Evolutionary conservation across 2,329 filamentous ascomycete species (phyloP).

Genomic region (Penicillium olsonii): DNA sequence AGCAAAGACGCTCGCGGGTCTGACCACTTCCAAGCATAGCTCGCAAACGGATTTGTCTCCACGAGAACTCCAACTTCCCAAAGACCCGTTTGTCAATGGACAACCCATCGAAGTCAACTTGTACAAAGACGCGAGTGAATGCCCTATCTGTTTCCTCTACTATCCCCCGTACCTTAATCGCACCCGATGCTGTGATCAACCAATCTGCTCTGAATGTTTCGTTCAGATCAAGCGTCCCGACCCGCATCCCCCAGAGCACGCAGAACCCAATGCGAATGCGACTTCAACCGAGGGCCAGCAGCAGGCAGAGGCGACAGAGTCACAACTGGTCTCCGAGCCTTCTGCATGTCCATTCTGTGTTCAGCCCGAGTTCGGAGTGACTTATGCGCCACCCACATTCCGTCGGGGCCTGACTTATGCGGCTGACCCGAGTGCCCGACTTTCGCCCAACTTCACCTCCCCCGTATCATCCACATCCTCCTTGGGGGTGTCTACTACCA

Average conservation of each 20-base stretch:
- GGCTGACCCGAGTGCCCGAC: constrained; percentile 51
- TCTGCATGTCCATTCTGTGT: constrained; percentile 94
- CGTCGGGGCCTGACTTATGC: constrained; percentile 77
- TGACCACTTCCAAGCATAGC: constrained; percentile 72
- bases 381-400: constrained; percentile 86
- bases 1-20: constrained; percentile 84
- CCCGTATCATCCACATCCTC: constrained; percentile 88
- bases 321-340: constrained; percentile 81
- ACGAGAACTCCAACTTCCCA: constrained; percentile 75
- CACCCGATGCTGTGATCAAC: constrained; percentile 91
- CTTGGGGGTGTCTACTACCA: constrained; percentile 58
- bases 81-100: constrained; percentile 89
- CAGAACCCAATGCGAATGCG: constrained; percentile 47
- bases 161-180: constrained; percentile 94
- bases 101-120: constrained; percentile 88
- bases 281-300: constrained; percentile 36
- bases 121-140: constrained; percentile 88
- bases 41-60: constrained; percentile 72
- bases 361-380: constrained; percentile 93
- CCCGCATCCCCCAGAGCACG: constrained; percentile 82
- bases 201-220: constrained; percentile 97
- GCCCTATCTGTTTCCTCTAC: constrained; percentile 93
- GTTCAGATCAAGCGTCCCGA: constrained; percentile 97
- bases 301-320: constrained; percentile 49
- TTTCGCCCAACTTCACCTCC: constrained; percentile 58